Conservation (phyloP, 2,329 filamentous ascomycete species). For the Raffaelea albimanens region DNA sequence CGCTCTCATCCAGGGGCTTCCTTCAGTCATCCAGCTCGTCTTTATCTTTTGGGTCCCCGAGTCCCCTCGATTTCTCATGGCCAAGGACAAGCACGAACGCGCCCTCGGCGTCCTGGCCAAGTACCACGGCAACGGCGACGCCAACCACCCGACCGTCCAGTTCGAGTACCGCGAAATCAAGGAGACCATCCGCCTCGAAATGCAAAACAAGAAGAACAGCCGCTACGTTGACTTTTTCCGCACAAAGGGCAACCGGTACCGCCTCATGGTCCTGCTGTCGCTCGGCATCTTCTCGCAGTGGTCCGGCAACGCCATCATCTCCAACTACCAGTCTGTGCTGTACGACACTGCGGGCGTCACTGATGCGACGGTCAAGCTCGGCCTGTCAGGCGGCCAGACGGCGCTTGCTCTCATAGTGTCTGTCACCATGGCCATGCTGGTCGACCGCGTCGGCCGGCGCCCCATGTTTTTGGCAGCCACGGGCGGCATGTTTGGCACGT, state of each 20-base stretch:
- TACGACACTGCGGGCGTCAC: slow-evolving; percentile 44
- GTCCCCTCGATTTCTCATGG: slow-evolving; percentile 32
- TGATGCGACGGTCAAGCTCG: slow-evolving; percentile 32
- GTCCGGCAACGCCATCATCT: slow-evolving; percentile 50
- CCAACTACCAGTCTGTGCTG: slow-evolving; percentile 46
- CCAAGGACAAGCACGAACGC: slow-evolving; percentile 32
- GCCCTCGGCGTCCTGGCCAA: slow-evolving; percentile 43
- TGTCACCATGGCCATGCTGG: slow-evolving; percentile 38
- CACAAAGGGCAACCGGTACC: slow-evolving; percentile 16
- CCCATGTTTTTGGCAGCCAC: slow-evolving; percentile 42
- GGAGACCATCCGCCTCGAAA: slow-evolving; percentile 31
- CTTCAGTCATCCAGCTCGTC: slow-evolving; percentile 8
- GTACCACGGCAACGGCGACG: slow-evolving; percentile 47
- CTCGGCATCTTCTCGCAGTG: slow-evolving; percentile 52
- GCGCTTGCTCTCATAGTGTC: slow-evolving; percentile 43
- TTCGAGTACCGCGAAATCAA: slow-evolving; percentile 52
- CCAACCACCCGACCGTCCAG: slow-evolving; percentile 42
- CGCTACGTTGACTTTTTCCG: slow-evolving; percentile 44
- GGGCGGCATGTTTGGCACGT: slow-evolving; percentile 35
- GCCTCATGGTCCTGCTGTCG: slow-evolving; percentile 15
- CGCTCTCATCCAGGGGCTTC: slow-evolving; percentile 6
- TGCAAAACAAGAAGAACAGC: slow-evolving; percentile 29
- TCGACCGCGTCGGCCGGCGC: slow-evolving; percentile 46
- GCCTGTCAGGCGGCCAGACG: slow-evolving; percentile 38
- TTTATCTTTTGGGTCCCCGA: slow-evolving; percentile 30